A percentile compares a stretch with the other conserved stretches of the same genome.
Conservation (phyloP, 495 filamentous ascomycete species). For the Cudoniella acicularis region DNA sequence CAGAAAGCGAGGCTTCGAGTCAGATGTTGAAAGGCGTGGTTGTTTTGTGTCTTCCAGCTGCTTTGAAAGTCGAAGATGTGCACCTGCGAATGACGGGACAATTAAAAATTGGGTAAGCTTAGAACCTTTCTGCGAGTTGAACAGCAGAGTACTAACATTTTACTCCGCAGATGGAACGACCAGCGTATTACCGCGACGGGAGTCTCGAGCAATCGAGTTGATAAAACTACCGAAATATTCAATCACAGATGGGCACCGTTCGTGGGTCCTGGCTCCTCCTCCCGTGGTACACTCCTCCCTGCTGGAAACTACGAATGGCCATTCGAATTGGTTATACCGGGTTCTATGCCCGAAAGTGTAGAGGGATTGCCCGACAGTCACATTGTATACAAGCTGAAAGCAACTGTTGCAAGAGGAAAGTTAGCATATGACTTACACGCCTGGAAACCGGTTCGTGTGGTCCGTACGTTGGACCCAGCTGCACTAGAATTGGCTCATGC, state of each 20-base stretch:
- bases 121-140: not conserved
- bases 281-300: conserved; percentile 55
- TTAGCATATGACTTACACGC: conserved; percentile 76
- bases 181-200: conserved; percentile 44
- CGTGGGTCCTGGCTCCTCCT: conserved; percentile 36
- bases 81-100: conserved; percentile 68
- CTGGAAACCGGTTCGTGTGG: conserved; percentile 77
- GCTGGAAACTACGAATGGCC: conserved; percentile 88
- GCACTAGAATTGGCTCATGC: conserved; percentile 80
- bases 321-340: conserved; percentile 75
- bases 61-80: conserved; percentile 67
- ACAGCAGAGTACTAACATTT: conserved; percentile 12
- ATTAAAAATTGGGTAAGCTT: conserved; percentile 61
- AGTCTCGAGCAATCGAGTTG: conserved; percentile 43
- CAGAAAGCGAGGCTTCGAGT: conserved; percentile 69
- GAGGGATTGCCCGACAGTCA: conserved; percentile 79
- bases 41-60: conserved; percentile 67
- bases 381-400: conserved; percentile 84
- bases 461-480: conserved; percentile 77
- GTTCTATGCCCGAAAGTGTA: conserved; percentile 77
- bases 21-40: conserved; percentile 70
- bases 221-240: conserved; percentile 39
- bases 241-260: conserved; percentile 46
- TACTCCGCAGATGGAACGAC: conserved; percentile 41
- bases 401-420: conserved; percentile 75